Evolutionary conservation across 1,284 basidiomycete genomes (phyloP).

Genomic region (Acaromyces ingoldii): DNA sequence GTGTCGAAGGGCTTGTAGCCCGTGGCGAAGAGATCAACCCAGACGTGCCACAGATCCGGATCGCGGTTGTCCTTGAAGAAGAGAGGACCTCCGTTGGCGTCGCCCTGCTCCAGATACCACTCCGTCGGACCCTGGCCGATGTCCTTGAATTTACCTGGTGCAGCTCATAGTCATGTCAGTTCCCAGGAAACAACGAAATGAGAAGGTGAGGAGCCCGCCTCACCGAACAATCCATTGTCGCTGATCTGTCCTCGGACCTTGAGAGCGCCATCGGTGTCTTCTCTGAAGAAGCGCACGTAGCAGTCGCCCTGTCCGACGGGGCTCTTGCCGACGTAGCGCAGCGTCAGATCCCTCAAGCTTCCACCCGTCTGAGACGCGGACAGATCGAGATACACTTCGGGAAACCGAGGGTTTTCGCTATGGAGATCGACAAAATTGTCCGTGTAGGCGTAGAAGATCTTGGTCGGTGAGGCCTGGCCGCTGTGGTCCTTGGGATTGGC

Average conservation of each 20-base stretch:
- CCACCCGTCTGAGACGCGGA: not conserved
- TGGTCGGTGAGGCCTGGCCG: not conserved
- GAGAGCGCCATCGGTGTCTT: slow-evolving; percentile 3
- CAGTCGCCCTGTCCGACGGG: slow-evolving; percentile 1
- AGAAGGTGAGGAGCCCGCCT: too few species aligned
- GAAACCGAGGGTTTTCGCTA: not conserved
- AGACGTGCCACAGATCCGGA: not conserved
- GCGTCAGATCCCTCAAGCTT: not conserved
- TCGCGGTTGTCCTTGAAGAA: slow-evolving; percentile 6
- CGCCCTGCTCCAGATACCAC: not conserved
- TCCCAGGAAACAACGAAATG: not conserved
- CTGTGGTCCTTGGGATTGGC: not conserved
- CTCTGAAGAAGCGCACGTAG: slow-evolving; percentile 6
- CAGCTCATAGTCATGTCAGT: too few species aligned
- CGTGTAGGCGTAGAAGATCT: not conserved
- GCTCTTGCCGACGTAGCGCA: not conserved
- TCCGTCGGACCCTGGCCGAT: not conserved
- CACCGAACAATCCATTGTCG: not conserved
- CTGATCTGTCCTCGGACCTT: slow-evolving; percentile 7
- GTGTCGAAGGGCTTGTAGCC: slow-evolving; percentile 5
- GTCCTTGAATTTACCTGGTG: not conserved
- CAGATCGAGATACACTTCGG: not conserved
- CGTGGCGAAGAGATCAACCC: slow-evolving; percentile 2
- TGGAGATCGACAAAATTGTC: not conserved
- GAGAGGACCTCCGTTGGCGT: slow-evolving; percentile 4